phyloP scores from a whole-genome alignment of 2,329 filamentous ascomycete species.

The Sporothrix luriei region DNA sequence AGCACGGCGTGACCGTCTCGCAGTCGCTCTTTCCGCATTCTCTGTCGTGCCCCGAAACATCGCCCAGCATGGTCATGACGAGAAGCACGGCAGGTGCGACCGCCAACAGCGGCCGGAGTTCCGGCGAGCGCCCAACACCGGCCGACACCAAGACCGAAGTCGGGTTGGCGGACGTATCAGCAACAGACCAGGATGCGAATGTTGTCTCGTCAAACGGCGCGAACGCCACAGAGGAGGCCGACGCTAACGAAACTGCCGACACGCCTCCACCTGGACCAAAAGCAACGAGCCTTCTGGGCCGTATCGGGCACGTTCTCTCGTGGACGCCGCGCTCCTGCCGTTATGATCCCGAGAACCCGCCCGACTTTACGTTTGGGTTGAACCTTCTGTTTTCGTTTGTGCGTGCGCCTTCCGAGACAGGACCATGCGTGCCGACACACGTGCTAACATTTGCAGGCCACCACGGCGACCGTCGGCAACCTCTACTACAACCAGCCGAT shows the following conservation, averaged over 20 bases:
- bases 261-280: not conserved
- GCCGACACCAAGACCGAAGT: not conserved
- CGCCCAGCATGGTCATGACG: not conserved
- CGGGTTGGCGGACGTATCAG: not conserved
- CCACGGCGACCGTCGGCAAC: slow-evolving; percentile 73
- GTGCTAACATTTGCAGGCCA: slow-evolving; percentile 45
- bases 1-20: not conserved
- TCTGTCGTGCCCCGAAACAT: not conserved
- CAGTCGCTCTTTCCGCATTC: not conserved
- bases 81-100: no score
- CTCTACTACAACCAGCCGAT: slow-evolving; percentile 79
- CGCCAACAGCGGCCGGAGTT: not conserved
- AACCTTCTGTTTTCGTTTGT: slow-evolving; percentile 72
- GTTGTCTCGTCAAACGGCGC: not conserved
- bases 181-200: not conserved
- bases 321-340: slow-evolving; percentile 62
- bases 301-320: not conserved
- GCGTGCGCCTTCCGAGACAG: not conserved
- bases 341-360: slow-evolving; percentile 67
- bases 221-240: not conserved
- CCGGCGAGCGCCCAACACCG: not conserved
- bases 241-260: not conserved
- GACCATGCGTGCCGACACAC: not conserved
- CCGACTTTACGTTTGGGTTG: slow-evolving; percentile 66
- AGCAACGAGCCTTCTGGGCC: no score